Conservation (phyloP, 2,329 filamentous ascomycete genomes). For the Fusarium chlamydosporum region DNA sequence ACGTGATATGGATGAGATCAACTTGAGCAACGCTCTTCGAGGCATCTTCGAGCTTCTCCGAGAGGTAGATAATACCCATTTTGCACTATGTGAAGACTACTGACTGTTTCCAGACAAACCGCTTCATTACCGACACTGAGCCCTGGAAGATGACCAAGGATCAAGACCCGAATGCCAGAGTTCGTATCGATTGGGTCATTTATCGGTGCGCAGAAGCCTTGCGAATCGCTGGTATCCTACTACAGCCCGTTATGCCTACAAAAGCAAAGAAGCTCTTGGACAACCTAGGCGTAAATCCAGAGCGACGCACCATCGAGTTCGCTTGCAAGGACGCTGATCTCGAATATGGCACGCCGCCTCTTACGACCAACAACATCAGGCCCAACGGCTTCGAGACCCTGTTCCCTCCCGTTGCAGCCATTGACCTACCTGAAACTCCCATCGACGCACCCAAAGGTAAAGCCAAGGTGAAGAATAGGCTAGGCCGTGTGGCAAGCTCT, state of each 20-base stretch:
- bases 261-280: slow-evolving; percentile 82
- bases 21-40: slow-evolving; percentile 76
- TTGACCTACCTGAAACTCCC: slow-evolving; percentile 44
- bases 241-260: slow-evolving; percentile 91
- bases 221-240: slow-evolving; percentile 83
- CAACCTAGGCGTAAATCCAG: slow-evolving; percentile 77
- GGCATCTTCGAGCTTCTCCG: slow-evolving; percentile 73
- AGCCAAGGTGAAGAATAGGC: slow-evolving; percentile 46
- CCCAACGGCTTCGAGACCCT: slow-evolving; percentile 59
- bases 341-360: slow-evolving; percentile 71
- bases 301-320: slow-evolving; percentile 73
- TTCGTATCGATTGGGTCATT: slow-evolving; percentile 70
- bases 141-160: slow-evolving; percentile 76
- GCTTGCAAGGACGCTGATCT: slow-evolving; percentile 75
- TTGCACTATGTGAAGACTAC: not conserved
- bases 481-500: slow-evolving; percentile 49
- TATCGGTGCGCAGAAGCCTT: slow-evolving; percentile 82
- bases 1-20: slow-evolving; percentile 72
- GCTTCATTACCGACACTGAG: slow-evolving; percentile 68
- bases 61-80: slow-evolving; percentile 60
- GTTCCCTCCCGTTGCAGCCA: slow-evolving; percentile 63
- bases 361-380: slow-evolving; percentile 20
- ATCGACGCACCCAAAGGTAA: slow-evolving; percentile 2
- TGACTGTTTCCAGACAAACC: slow-evolving; percentile 55
- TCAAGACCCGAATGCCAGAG: slow-evolving; percentile 53